phyloP scores from a whole-genome alignment of 371 early-diverging fungal genomes.

The Apophysomyces ossiformis region DNA sequence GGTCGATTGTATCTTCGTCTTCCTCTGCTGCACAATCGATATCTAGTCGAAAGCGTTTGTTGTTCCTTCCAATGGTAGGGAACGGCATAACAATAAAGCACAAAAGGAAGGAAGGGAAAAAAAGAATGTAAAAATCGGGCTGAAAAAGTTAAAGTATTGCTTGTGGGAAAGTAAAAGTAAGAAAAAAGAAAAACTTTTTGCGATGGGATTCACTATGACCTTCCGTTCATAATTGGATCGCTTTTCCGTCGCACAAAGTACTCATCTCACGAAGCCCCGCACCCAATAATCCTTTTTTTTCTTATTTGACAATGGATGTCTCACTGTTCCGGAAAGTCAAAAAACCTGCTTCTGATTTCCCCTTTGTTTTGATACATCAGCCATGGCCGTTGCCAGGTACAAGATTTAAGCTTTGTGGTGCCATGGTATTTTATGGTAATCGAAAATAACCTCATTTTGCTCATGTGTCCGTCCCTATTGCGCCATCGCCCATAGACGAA shows the following conservation, averaged over 20 bases:
- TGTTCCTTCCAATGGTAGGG: constrained; percentile 17
- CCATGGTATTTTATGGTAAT: neutral
- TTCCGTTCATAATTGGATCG: constrained; percentile 1
- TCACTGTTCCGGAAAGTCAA: neutral
- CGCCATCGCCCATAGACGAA: neutral
- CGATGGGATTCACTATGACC: neutral
- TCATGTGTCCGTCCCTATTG: constrained; percentile 5
- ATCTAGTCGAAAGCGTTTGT: constrained; percentile 24
- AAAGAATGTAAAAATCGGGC: neutral
- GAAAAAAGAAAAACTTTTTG: constrained; percentile 11
- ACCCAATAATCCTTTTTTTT: neutral
- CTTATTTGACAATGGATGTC: constrained; percentile 7
- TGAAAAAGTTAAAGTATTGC: neutral
- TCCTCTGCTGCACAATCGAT: neutral
- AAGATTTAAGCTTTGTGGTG: neutral
- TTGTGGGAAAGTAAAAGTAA: constrained; percentile 4
- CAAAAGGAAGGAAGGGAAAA: neutral
- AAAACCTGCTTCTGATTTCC: neutral
- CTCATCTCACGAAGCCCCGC: constrained; percentile 10
- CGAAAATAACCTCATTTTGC: neutral
- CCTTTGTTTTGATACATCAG: too few relatives aligned
- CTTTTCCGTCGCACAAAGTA: neutral
- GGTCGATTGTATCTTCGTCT: constrained; percentile 6
- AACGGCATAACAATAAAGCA: constrained; percentile 20
- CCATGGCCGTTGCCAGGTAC: too few relatives aligned